A percentile compares a stretch with the other conserved stretches of the same genome.
Conservation (phyloP, 1,284 basidiomycete genomes). For the Sanghuangporus sanghuang region DNA sequence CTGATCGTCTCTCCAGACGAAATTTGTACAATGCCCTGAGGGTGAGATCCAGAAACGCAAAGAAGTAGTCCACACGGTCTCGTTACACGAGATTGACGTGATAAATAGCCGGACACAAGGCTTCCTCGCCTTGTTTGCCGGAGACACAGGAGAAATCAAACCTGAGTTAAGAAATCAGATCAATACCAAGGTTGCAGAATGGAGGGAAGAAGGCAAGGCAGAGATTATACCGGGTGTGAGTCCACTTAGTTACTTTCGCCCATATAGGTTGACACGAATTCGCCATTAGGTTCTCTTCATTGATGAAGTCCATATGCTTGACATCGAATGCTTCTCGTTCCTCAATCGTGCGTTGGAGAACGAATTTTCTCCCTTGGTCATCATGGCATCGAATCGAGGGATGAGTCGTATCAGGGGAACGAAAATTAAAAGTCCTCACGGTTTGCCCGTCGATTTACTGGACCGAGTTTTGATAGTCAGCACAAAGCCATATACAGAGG, state of each 20-base stretch:
- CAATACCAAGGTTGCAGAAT: slow-evolving; percentile 94
- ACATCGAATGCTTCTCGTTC: slow-evolving; percentile 99
- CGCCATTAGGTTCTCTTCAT: slow-evolving; percentile 75
- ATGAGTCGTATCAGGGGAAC: slow-evolving; percentile 95
- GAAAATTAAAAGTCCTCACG: slow-evolving; percentile 90
- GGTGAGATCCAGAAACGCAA: slow-evolving; percentile 97
- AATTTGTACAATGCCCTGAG: slow-evolving; percentile 96
- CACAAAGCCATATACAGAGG: slow-evolving; percentile 83
- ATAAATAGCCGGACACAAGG: slow-evolving; percentile 99
- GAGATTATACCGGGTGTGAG: slow-evolving; percentile 94
- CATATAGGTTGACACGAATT: slow-evolving; percentile 2
- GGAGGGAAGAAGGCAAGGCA: slow-evolving; percentile 98
- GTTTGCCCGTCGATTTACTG: slow-evolving; percentile 90
- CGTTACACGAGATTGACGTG: slow-evolving; percentile 97
- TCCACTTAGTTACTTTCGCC: slow-evolving; percentile 21
- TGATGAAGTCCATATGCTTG: slow-evolving; percentile 98
- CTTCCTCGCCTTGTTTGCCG: slow-evolving; percentile 71
- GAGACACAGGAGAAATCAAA: slow-evolving; percentile 99
- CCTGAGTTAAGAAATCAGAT: slow-evolving; percentile 96
- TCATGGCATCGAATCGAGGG: slow-evolving; percentile 98
- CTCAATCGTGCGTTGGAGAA: slow-evolving; percentile 94
- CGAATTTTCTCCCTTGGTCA: slow-evolving; percentile 90
- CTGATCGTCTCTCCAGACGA: slow-evolving; percentile 59
- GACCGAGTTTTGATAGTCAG: slow-evolving; percentile 95
- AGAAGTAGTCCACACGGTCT: slow-evolving; percentile 96